Percentiles rank a stretch among this genome's conserved stretches.
These are phyloP conservation scores for Sphaerobolus stellatus DNA, from an alignment of 1,284 basidiomycete species.

Conservation along the genomic window DNA sequence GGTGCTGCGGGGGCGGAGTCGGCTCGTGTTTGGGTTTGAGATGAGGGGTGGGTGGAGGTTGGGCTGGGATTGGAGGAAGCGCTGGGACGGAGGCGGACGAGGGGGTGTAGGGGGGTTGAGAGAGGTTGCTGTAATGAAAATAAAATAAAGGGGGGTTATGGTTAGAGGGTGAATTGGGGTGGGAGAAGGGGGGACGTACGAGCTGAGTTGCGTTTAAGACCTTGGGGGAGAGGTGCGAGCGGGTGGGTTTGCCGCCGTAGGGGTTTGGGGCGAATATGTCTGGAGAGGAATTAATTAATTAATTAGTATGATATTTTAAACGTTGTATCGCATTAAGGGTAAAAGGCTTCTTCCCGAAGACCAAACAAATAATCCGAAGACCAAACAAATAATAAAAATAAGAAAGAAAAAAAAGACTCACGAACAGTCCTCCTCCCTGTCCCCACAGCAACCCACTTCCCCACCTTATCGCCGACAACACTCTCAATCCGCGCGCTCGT, in stretches of 20 bases:
- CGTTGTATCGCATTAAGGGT: no score
- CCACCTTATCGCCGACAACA: slow-evolving; percentile 60
- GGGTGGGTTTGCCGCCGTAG: slow-evolving; percentile 67
- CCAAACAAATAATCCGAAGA: no score
- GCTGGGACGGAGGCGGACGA: slow-evolving; percentile 54
- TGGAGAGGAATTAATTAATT: slow-evolving; percentile 35
- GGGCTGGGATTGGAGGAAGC: slow-evolving; percentile 27
- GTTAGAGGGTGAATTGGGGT: background rate
- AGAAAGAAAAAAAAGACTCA: slow-evolving; percentile 22
- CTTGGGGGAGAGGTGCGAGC: slow-evolving; percentile 60
- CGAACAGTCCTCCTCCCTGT: slow-evolving; percentile 46
- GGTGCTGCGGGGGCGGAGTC: slow-evolving; percentile 35
- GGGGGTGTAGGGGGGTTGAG: slow-evolving; percentile 54
- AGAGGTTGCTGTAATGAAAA: slow-evolving; percentile 43
- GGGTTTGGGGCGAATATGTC: slow-evolving; percentile 80
- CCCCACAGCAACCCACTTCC: slow-evolving; percentile 69
- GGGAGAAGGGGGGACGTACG: slow-evolving; percentile 36
- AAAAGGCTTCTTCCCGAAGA: no score
- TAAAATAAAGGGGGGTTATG: no score
- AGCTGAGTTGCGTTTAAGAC: slow-evolving; percentile 54
- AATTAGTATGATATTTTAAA: no score
- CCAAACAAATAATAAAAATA: background rate
- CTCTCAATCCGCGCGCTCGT: slow-evolving; percentile 65
- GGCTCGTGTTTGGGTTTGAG: slow-evolving; percentile 22
- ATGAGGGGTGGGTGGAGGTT: background rate